Percentiles rank a stretch among this genome's conserved stretches.
phyloP scores from a whole-genome alignment of 2,329 filamentous ascomycete genomes.

The Nakataea oryzae region DNA sequence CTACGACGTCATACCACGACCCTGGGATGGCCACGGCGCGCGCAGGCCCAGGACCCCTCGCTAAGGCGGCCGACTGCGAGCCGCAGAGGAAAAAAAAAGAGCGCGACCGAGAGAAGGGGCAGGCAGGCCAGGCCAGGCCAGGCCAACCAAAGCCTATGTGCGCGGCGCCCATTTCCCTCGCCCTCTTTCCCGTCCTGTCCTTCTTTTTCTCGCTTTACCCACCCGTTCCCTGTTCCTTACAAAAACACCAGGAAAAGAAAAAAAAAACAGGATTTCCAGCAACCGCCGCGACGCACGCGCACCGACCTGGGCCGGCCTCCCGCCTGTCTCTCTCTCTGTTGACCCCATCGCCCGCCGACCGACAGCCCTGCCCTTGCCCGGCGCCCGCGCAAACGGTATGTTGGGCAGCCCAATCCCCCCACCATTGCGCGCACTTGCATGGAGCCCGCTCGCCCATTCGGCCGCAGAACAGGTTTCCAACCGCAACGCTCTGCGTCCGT shows the following conservation, averaged over 20 bases:
- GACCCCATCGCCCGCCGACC: too few relatives aligned
- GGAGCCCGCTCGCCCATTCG: neutral
- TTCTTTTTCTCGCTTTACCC: neutral
- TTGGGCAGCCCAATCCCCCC: neutral
- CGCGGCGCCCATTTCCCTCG: neutral
- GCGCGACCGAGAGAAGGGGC: too few relatives aligned
- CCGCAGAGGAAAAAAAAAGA: neutral
- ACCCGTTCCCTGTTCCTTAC: neutral
- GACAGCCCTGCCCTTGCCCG: neutral
- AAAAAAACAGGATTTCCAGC: neutral
- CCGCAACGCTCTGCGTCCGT: neutral
- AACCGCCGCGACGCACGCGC: too few relatives aligned
- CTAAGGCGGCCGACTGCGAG: neutral
- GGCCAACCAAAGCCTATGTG: too few relatives aligned
- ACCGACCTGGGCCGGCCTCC: too few relatives aligned
- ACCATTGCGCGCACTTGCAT: neutral
- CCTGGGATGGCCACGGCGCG: neutral
- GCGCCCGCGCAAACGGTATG: too few relatives aligned
- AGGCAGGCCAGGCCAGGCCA: too few relatives aligned
- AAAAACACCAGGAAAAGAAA: too few relatives aligned
- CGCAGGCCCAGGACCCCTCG: neutral
- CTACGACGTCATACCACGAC: slow-evolving; percentile 2
- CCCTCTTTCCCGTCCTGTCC: too few relatives aligned
- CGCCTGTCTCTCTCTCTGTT: too few relatives aligned
- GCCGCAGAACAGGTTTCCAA: neutral